A percentile compares a stretch with the other conserved stretches of the same genome.
phyloP scores from a whole-genome alignment of 202 grass and related monocot genomes.

The Saccharum hybrid region DNA sequence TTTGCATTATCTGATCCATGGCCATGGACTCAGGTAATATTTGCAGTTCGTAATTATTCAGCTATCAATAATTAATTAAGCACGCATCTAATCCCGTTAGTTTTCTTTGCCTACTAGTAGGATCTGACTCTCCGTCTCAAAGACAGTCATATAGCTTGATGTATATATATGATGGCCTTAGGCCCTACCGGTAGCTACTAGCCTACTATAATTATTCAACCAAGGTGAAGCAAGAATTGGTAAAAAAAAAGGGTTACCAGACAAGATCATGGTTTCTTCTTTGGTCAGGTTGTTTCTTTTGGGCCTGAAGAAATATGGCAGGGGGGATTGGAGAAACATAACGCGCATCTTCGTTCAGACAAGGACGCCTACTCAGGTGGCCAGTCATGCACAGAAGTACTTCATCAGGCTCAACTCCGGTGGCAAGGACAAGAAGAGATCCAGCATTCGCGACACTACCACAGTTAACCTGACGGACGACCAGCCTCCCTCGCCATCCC shows the following conservation, averaged over 20 bases:
- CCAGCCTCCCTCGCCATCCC: slow-evolving; percentile 49
- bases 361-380: slow-evolving; percentile 89
- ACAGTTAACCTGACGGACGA: slow-evolving; percentile 64
- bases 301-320: slow-evolving; percentile 70
- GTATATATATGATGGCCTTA: slow-evolving; percentile 7
- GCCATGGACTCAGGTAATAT: not conserved
- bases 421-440: slow-evolving; percentile 83
- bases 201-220: no score
- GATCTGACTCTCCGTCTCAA: not conserved
- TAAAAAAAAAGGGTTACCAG: no score
- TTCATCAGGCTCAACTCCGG: no score
- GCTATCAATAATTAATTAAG: slow-evolving; percentile 29
- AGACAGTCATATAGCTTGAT: slow-evolving; percentile 35
- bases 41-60: slow-evolving; percentile 34
- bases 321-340: slow-evolving; percentile 96
- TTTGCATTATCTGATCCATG: slow-evolving; percentile 30
- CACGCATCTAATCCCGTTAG: slow-evolving; percentile 3
- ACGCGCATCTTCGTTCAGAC: slow-evolving; percentile 76
- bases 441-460: slow-evolving; percentile 90
- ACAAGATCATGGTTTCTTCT: no score
- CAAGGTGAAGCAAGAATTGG: no score
- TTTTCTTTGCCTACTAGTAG: slow-evolving; percentile 14
- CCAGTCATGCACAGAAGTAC: slow-evolving; percentile 91
- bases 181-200: no score
- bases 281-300: no score